These are phyloP conservation scores for Colletotrichum sansevieriae DNA, from an alignment of 2,329 filamentous ascomycete species.

Conservation along the genomic window DNA sequence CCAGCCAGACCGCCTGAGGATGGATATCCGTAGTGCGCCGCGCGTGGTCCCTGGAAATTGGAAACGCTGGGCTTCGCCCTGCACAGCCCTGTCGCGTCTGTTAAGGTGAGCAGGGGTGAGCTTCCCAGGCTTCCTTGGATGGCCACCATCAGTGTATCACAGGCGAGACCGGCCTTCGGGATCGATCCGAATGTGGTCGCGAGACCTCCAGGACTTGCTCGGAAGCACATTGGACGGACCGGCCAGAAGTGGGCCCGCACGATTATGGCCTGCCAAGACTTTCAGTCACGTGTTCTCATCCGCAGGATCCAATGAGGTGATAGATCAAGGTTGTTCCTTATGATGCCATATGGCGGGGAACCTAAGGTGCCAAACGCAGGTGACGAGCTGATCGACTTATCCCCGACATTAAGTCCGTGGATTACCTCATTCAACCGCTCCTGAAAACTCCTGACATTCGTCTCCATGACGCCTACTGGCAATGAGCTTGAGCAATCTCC, in stretches of 20 bases:
- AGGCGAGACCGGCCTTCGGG: conserved; percentile 11
- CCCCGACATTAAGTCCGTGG: not conserved
- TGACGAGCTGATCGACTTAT: no score
- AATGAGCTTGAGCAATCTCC: no score
- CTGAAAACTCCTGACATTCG: no score
- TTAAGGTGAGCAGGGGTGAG: conserved; percentile 9
- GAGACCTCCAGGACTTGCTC: conserved; percentile 1
- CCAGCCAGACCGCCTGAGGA: not conserved
- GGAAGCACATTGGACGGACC: conserved; percentile 18
- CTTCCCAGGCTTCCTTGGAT: conserved; percentile 13
- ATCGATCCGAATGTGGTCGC: conserved; percentile 19
- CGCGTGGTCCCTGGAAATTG: conserved; percentile 24
- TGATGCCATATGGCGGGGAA: no score
- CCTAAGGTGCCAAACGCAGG: no score
- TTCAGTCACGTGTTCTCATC: no score
- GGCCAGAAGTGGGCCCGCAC: not conserved
- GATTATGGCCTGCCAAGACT: no score
- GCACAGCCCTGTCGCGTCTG: conserved; percentile 22
- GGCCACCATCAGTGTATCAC: conserved; percentile 5
- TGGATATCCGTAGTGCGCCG: not conserved
- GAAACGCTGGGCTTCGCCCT: conserved; percentile 34
- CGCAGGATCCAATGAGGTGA: no score
- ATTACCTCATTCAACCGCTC: not conserved
- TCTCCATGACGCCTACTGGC: no score
- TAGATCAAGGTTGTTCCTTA: no score